A percentile compares a stretch with the other conserved stretches of the same genome.
These are phyloP conservation scores for Ganoderma boninense DNA, from an alignment of 1,284 basidiomycete species.

Conservation along the genomic window DNA sequence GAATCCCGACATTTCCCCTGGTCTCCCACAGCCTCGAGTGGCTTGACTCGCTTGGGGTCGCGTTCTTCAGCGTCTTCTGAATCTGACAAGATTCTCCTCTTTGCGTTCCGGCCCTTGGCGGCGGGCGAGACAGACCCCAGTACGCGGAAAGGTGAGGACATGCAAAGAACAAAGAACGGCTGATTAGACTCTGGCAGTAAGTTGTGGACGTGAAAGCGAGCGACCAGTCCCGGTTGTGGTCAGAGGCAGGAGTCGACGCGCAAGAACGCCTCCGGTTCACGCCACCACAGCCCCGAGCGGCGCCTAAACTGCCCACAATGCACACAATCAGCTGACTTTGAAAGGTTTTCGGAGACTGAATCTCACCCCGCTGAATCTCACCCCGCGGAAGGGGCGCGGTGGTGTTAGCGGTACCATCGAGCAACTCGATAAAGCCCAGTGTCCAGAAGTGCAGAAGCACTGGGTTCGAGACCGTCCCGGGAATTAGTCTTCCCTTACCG, in stretches of 20 bases:
- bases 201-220: background rate
- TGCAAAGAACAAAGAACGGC: background rate
- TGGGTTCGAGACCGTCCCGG: too few species aligned
- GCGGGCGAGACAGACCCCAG: constrained; percentile 13
- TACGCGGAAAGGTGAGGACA: constrained; percentile 24
- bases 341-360: background rate
- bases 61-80: constrained; percentile 34
- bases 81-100: constrained; percentile 30
- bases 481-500: too few species aligned
- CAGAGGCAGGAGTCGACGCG: background rate
- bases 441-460: too few species aligned
- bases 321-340: background rate
- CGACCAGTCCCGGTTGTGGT: background rate
- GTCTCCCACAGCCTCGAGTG: constrained; percentile 6
- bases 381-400: too few species aligned
- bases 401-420: too few species aligned
- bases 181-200: background rate
- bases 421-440: too few species aligned
- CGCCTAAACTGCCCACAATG: background rate
- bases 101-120: constrained; percentile 9
- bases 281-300: background rate
- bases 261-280: background rate
- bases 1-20: constrained; percentile 23
- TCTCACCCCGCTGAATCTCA: too few species aligned
- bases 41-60: constrained; percentile 22